These are phyloP conservation scores for Rhynchosporium agropyri DNA, from an alignment of 2,329 filamentous ascomycete species.

Conservation along the genomic window DNA sequence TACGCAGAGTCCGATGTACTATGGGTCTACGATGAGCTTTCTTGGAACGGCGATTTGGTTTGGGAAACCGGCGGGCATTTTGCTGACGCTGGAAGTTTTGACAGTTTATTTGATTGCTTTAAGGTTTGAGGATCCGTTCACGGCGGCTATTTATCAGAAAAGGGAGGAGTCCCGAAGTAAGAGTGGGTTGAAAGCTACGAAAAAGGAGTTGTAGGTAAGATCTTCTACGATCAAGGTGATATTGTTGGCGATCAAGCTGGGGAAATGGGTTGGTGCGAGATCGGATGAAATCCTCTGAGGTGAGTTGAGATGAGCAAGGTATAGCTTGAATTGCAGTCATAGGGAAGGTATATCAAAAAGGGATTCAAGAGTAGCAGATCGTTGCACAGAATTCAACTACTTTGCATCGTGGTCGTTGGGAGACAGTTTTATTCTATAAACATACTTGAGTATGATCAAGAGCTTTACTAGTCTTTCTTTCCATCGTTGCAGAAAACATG, in stretches of 20 bases:
- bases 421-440: slow-evolving; percentile 18
- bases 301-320: slow-evolving; percentile 11
- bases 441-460: slow-evolving; percentile 7
- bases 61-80: slow-evolving; percentile 82
- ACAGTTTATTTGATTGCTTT: slow-evolving; percentile 80
- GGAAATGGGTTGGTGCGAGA: not conserved
- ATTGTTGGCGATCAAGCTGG: not conserved
- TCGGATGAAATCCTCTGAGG: slow-evolving; percentile 9
- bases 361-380: slow-evolving; percentile 36
- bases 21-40: slow-evolving; percentile 90
- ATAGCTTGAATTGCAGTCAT: slow-evolving; percentile 16
- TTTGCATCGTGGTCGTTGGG: slow-evolving; percentile 35
- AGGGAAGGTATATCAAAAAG: slow-evolving; percentile 20
- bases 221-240: not conserved
- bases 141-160: slow-evolving; percentile 88
- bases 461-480: slow-evolving; percentile 11
- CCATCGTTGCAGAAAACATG: no score
- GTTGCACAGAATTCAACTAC: slow-evolving; percentile 40
- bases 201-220: slow-evolving; percentile 16
- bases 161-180: slow-evolving; percentile 60
- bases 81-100: slow-evolving; percentile 75
- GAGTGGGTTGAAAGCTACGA: slow-evolving; percentile 37
- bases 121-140: slow-evolving; percentile 92
- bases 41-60: slow-evolving; percentile 82
- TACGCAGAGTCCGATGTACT: slow-evolving; percentile 92